A percentile compares a stretch with the other conserved stretches of the same genome.
These are phyloP conservation scores for Anethum foeniculum DNA, from an alignment of 140 eudicot species.

Conservation along the genomic window DNA sequence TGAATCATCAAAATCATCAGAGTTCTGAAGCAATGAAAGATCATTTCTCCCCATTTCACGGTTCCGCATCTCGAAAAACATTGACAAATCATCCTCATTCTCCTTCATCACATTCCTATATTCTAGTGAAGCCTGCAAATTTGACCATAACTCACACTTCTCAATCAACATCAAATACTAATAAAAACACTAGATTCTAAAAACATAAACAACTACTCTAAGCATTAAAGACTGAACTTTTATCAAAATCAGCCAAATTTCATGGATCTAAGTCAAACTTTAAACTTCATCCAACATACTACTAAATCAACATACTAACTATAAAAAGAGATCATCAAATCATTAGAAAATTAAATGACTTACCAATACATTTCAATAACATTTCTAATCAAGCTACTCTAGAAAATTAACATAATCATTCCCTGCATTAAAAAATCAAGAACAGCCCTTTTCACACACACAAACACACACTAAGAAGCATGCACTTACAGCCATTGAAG, in stretches of 20 bases:
- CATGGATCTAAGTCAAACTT: slow-evolving; percentile 3
- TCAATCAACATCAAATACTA: not conserved
- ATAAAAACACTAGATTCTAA: slow-evolving; percentile 2
- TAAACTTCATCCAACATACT: not conserved
- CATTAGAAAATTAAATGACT: not conserved
- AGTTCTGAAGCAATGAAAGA: slow-evolving; percentile 22
- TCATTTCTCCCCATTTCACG: slow-evolving; percentile 34
- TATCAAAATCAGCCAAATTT: not conserved
- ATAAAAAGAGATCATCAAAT: not conserved
- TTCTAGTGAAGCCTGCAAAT: slow-evolving; percentile 60
- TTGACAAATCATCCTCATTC: slow-evolving; percentile 50
- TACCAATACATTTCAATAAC: not conserved
- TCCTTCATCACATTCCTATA: slow-evolving; percentile 46
- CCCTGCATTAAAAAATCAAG: not conserved
- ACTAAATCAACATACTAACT: too few species aligned
- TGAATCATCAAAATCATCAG: slow-evolving; percentile 35
- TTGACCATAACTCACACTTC: not conserved
- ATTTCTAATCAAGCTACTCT: not conserved
- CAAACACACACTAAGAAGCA: not conserved
- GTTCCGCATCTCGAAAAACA: slow-evolving; percentile 49
- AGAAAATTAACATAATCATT: not conserved
- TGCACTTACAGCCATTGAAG: slow-evolving; percentile 17
- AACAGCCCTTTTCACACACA: not conserved
- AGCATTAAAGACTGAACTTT: not conserved
- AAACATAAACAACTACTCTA: not conserved